Conservation (phyloP, 2,329 filamentous ascomycete genomes). For the Teratosphaeria pseudoeucalypti region DNA sequence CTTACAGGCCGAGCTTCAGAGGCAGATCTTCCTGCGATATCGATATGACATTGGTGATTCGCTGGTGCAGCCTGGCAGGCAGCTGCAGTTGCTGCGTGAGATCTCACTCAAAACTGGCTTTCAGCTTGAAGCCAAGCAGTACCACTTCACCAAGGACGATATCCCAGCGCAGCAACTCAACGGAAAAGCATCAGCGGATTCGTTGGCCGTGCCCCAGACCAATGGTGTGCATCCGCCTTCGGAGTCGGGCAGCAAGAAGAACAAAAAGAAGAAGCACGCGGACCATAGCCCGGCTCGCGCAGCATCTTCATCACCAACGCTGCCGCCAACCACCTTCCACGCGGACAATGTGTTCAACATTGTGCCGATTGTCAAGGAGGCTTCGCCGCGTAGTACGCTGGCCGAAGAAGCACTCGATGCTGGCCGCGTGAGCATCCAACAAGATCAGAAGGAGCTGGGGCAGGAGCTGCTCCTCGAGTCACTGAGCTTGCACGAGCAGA, state of each 20-base stretch:
- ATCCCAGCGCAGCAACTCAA: slow-evolving; percentile 9
- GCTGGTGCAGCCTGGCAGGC: slow-evolving; percentile 59
- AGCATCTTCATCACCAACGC: slow-evolving; percentile 33
- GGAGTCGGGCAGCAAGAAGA: slow-evolving; percentile 35
- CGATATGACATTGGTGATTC: slow-evolving; percentile 59
- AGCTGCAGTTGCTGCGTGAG: slow-evolving; percentile 79
- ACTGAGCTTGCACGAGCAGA: slow-evolving; percentile 91
- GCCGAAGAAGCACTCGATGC: slow-evolving; percentile 95
- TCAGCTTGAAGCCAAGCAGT: slow-evolving; percentile 72
- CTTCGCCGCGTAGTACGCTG: slow-evolving; percentile 76
- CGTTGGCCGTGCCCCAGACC: slow-evolving; percentile 21
- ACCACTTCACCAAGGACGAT: slow-evolving; percentile 49
- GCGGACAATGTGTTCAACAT: slow-evolving; percentile 84
- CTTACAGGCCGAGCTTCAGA: slow-evolving; percentile 58
- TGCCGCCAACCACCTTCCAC: slow-evolving; percentile 54
- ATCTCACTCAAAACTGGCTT: slow-evolving; percentile 80
- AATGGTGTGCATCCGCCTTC: slow-evolving; percentile 19
- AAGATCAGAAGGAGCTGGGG: slow-evolving; percentile 89
- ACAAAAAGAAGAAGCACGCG: slow-evolving; percentile 48
- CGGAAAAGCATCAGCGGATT: slow-evolving; percentile 20
- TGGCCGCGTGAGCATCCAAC: slow-evolving; percentile 88
- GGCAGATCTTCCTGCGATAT: slow-evolving; percentile 64
- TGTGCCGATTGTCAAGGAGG: slow-evolving; percentile 92
- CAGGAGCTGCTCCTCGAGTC: slow-evolving; percentile 95
- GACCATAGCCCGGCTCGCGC: slow-evolving; percentile 38